A percentile compares a stretch with the other conserved stretches of the same genome.
Conservation (phyloP, 108 stramenopile genomes). For the Nannochloropsis salina region DNA sequence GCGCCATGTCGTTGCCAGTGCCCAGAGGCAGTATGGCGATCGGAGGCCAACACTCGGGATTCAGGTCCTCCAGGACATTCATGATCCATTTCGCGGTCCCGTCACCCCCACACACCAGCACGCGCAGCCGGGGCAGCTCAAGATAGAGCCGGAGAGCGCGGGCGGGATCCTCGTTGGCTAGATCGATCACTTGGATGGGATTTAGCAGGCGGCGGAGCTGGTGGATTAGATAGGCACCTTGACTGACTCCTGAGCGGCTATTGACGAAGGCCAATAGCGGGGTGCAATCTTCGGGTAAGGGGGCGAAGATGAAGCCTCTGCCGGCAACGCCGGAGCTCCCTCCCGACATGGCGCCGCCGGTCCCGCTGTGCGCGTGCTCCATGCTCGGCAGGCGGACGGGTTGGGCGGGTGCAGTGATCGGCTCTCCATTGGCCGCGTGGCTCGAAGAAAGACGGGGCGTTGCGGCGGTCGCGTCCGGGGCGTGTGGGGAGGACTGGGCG, state of each 20-base stretch:
- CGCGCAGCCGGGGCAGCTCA: constrained; percentile 12
- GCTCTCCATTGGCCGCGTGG: background rate
- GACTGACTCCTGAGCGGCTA: constrained; percentile 1
- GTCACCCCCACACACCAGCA: constrained; percentile 49
- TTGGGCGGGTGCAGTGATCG: background rate
- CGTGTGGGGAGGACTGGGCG: background rate
- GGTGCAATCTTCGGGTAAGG: background rate
- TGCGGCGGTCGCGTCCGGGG: background rate
- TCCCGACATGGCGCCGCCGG: background rate
- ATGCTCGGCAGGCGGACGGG: background rate
- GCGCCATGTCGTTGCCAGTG: constrained; percentile 48
- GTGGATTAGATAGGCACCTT: background rate
- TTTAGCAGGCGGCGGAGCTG: background rate
- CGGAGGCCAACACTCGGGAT: constrained; percentile 27
- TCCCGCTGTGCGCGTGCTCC: background rate
- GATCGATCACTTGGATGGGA: background rate
- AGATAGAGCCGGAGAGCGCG: background rate
- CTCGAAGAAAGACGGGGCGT: background rate
- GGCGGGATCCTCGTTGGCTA: background rate
- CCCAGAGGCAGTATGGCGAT: constrained; percentile 44
- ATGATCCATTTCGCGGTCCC: constrained; percentile 50
- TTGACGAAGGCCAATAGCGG: background rate
- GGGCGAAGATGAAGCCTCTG: background rate
- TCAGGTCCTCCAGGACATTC: constrained; percentile 20
- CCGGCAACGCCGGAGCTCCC: background rate